These are phyloP conservation scores for Akanthomyces lecanii DNA, from an alignment of 2,329 filamentous ascomycete species.

Conservation along the genomic window DNA sequence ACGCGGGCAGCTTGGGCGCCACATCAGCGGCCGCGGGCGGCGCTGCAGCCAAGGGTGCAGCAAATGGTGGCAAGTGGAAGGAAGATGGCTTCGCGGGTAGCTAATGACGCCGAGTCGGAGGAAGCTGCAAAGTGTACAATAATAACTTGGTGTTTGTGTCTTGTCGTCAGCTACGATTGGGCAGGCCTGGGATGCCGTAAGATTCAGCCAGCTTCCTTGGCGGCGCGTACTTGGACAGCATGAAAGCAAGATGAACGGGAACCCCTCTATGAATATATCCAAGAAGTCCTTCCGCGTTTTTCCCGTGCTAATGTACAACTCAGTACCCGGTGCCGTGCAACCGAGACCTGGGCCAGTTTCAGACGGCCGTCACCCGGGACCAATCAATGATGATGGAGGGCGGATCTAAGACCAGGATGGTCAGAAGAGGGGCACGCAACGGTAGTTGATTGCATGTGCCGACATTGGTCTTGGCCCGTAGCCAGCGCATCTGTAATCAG, in stretches of 20 bases:
- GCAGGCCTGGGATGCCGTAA: background rate
- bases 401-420: background rate
- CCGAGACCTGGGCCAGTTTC: background rate
- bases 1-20: slow-evolving; percentile 54
- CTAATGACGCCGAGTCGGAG: background rate
- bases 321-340: background rate
- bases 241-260: background rate
- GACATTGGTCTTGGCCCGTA: background rate
- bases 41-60: slow-evolving; percentile 38
- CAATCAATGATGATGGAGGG: background rate
- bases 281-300: background rate
- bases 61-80: slow-evolving; percentile 55
- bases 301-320: background rate
- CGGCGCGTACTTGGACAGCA: slow-evolving; percentile 6
- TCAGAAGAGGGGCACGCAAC: background rate
- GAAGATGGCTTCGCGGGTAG: slow-evolving; percentile 54
- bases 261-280: background rate
- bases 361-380: background rate
- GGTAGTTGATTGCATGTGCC: background rate
- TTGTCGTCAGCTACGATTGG: slow-evolving; percentile 1
- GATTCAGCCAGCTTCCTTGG: slow-evolving; percentile 2
- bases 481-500: background rate
- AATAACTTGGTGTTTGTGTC: background rate
- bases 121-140: slow-evolving; percentile 7
- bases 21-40: slow-evolving; percentile 41